phyloP scores from a whole-genome alignment of 148 eudicot genomes.

The Spergularia marina region DNA sequence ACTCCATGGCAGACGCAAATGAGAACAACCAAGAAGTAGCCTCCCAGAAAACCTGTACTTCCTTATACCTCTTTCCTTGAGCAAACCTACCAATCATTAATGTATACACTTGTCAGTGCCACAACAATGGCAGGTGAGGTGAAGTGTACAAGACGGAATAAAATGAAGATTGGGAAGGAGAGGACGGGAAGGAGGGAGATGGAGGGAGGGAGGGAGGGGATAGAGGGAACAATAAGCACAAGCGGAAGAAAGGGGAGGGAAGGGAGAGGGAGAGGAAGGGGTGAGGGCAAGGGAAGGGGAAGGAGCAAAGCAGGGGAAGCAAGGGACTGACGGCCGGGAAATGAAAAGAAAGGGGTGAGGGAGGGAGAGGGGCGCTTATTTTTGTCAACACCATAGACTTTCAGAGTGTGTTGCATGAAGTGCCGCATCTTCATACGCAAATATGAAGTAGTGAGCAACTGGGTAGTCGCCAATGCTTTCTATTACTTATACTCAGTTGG shows the following conservation, averaged over 20 bases:
- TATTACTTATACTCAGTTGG: not conserved
- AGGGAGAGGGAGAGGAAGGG: not conserved
- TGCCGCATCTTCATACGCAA: not conserved
- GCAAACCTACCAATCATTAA: constrained; percentile 42
- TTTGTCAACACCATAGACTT: constrained; percentile 10
- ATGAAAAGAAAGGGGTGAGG: constrained; percentile 4
- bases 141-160: constrained; percentile 13
- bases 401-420: constrained; percentile 12
- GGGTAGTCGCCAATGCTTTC: not conserved
- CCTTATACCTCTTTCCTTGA: constrained; percentile 32
- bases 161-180: constrained; percentile 13
- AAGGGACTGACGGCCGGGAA: not conserved
- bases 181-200: constrained; percentile 11
- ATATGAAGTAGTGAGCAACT: not conserved
- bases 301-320: not conserved
- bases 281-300: not conserved
- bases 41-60: constrained; percentile 23
- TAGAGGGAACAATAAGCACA: not conserved
- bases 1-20: constrained; percentile 33
- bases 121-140: constrained; percentile 16
- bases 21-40: constrained; percentile 29
- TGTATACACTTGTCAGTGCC: constrained; percentile 29
- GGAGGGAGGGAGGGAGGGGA: not conserved
- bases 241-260: not conserved
- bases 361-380: not conserved